These are phyloP conservation scores for Hibiscus mutabilis DNA, from an alignment of 345 rosid genomes.

Conservation along the genomic window DNA sequence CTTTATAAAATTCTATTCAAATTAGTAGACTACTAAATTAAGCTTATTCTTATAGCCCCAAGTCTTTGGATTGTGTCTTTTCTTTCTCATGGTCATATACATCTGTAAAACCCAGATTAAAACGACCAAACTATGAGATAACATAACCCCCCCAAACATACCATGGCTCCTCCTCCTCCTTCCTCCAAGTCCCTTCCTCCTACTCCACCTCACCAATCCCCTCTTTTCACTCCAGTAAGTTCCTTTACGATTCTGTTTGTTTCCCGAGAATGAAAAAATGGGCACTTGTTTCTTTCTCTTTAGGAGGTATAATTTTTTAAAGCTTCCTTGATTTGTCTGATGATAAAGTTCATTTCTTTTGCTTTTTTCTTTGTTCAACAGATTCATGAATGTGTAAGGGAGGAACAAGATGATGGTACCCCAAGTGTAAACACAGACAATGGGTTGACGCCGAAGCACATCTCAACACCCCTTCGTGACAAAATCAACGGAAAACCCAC, in stretches of 20 bases:
- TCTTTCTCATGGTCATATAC: not conserved
- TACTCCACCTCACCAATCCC: conserved; percentile 34
- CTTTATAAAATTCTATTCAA: too few species aligned
- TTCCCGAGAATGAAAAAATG: not conserved
- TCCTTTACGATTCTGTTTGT: conserved; percentile 5
- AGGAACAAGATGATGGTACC: conserved; percentile 40
- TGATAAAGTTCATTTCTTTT: not conserved
- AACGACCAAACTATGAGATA: conserved; percentile 7
- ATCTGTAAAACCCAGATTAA: not conserved
- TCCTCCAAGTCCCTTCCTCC: conserved; percentile 47
- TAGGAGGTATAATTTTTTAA: not conserved
- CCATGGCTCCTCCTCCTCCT: conserved; percentile 66
- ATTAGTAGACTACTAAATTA: too few species aligned
- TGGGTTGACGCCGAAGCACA: conserved; percentile 33
- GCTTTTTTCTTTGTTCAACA: conserved; percentile 22
- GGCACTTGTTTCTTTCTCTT: not conserved
- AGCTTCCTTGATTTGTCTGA: conserved; percentile 6
- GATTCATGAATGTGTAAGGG: conserved; percentile 74
- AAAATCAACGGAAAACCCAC: conserved; percentile 26
- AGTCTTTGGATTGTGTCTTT: not conserved
- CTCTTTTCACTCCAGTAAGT: conserved; percentile 75
- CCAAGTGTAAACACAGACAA: conserved; percentile 23
- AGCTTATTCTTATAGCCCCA: not conserved
- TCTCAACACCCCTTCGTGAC: conserved; percentile 58
- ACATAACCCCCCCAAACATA: not conserved